phyloP scores from a whole-genome alignment of 2,329 filamentous ascomycete species.

The Diplodia seriata region DNA sequence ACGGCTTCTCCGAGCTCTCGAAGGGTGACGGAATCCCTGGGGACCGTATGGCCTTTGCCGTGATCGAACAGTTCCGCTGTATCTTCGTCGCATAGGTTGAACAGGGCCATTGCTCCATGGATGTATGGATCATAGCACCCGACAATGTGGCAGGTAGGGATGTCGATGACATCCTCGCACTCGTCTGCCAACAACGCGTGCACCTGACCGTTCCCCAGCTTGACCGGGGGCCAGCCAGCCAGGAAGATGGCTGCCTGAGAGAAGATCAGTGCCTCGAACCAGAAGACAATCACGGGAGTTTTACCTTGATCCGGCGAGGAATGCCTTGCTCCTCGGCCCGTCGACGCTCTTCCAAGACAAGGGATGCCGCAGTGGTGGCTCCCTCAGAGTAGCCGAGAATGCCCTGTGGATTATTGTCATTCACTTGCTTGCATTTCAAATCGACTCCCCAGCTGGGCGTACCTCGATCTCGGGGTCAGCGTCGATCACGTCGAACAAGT shows the following conservation, averaged over 20 bases:
- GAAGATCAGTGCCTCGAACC: conserved; percentile 15
- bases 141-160: conserved; percentile 52
- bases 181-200: conserved; percentile 50
- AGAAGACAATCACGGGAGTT: too few species aligned
- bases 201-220: conserved; percentile 39
- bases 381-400: conserved; percentile 69
- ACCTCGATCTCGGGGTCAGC: conserved; percentile 44
- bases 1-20: conserved; percentile 43
- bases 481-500: conserved; percentile 55
- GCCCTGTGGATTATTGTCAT: conserved; percentile 49
- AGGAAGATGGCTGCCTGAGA: conserved; percentile 59
- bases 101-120: conserved; percentile 66
- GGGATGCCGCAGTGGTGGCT: conserved; percentile 60
- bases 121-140: conserved; percentile 64
- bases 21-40: conserved; percentile 46
- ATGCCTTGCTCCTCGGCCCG: conserved; percentile 47
- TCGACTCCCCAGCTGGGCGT: not conserved
- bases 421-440: not conserved
- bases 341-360: conserved; percentile 59
- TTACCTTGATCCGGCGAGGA: conserved; percentile 34
- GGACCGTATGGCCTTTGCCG: conserved; percentile 69
- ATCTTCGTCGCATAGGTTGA: conserved; percentile 67
- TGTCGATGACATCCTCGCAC: conserved; percentile 48
- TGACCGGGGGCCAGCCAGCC: conserved; percentile 54
- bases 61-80: conserved; percentile 68